phyloP scores from a whole-genome alignment of 2,329 filamentous ascomycete species.

The Fusarium mexicanum region DNA sequence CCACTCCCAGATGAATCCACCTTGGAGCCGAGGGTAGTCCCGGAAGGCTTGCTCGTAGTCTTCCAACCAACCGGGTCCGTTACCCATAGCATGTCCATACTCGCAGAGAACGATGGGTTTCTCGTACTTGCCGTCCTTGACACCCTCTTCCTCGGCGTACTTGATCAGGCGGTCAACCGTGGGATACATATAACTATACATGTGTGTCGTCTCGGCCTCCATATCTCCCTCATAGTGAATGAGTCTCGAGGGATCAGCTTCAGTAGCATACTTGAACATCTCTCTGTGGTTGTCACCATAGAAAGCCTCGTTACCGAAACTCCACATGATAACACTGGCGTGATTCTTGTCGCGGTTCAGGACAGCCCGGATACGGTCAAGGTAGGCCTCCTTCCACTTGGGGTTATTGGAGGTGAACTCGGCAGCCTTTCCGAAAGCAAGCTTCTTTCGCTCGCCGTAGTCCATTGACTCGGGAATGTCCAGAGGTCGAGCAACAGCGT shows the following conservation, averaged over 20 bases:
- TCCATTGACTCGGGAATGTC: conserved; percentile 65
- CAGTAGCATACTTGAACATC: conserved; percentile 72
- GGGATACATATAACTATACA: conserved; percentile 76
- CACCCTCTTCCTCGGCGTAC: conserved; percentile 55
- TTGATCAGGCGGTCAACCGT: conserved; percentile 60
- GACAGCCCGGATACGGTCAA: conserved; percentile 72
- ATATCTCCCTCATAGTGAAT: conserved; percentile 75
- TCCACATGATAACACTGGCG: conserved; percentile 77
- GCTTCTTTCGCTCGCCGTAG: conserved; percentile 67
- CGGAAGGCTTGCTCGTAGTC: conserved; percentile 75
- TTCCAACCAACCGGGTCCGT: conserved; percentile 74
- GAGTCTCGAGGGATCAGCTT: conserved; percentile 65
- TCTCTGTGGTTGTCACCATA: conserved; percentile 74
- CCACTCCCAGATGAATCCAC: conserved; percentile 75
- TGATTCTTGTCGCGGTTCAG: conserved; percentile 77
- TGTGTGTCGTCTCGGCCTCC: conserved; percentile 68
- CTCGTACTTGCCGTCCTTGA: conserved; percentile 56
- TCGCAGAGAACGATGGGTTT: conserved; percentile 70
- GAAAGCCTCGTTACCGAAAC: conserved; percentile 77
- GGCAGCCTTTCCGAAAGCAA: conserved; percentile 64
- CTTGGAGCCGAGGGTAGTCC: conserved; percentile 68
- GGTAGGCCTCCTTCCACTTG: conserved; percentile 69
- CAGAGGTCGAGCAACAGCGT: conserved; percentile 58
- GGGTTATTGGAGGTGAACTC: conserved; percentile 70
- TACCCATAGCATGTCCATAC: conserved; percentile 75